These are phyloP conservation scores for Leptomonas pyrrhocoris DNA, from an alignment of 208 protist species.

Conservation along the genomic window DNA sequence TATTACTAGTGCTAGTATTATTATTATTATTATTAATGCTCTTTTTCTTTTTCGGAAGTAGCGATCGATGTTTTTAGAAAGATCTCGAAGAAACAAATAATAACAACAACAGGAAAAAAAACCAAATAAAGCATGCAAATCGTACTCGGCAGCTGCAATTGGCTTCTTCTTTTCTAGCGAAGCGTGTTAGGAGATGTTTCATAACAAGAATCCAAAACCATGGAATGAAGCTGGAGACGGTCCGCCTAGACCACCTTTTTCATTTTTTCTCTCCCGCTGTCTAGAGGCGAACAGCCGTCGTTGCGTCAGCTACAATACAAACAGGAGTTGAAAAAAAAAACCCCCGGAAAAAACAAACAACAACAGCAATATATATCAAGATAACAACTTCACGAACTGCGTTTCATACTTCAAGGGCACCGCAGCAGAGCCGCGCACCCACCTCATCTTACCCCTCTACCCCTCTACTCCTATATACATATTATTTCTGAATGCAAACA, in stretches of 20 bases:
- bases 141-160: too few species aligned
- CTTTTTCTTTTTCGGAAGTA: too few species aligned
- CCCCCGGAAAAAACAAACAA: constrained; percentile 1
- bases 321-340: constrained; percentile 1
- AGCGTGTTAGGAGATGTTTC: too few species aligned
- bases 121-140: background rate
- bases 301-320: background rate
- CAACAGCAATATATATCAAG: background rate
- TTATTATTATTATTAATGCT: too few species aligned
- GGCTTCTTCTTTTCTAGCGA: too few species aligned
- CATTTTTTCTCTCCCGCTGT: background rate
- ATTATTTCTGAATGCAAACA: too few species aligned
- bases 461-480: too few species aligned
- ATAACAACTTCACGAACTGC: background rate
- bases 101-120: background rate
- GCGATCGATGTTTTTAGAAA: background rate
- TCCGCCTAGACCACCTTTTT: constrained; percentile 13
- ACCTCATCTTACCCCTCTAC: too few species aligned
- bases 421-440: background rate
- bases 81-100: background rate
- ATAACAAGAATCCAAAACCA: background rate
- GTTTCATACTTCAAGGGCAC: background rate
- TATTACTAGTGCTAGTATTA: too few species aligned
- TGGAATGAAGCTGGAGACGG: background rate
- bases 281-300: constrained; percentile 2